phyloP scores from a whole-genome alignment of 306 rosid genomes.

The Lathyrus aphaca region DNA sequence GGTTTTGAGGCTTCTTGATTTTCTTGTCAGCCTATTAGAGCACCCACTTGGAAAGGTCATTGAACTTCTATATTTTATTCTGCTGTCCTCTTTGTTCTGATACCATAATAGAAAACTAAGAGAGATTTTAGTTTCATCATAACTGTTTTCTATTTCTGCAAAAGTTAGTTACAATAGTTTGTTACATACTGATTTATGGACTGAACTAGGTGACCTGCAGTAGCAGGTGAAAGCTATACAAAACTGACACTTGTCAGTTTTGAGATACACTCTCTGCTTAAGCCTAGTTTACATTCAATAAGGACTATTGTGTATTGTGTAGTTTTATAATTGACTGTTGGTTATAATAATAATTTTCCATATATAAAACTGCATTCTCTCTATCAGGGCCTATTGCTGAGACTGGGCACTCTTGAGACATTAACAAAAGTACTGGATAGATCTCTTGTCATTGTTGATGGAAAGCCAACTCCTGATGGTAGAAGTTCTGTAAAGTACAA shows the following conservation, averaged over 20 bases:
- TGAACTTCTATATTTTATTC: conserved; percentile 8
- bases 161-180: no score
- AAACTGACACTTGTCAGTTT: no score
- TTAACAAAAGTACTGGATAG: conserved; percentile 66
- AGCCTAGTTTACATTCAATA: no score
- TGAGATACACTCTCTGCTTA: no score
- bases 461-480: conserved; percentile 54
- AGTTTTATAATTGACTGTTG: conserved; percentile 19
- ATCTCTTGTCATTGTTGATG: conserved; percentile 58
- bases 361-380: conserved; percentile 30
- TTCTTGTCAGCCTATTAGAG: conserved; percentile 86
- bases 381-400: conserved; percentile 66
- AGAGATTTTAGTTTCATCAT: no score
- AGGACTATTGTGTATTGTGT: conserved; percentile 7
- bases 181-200: no score
- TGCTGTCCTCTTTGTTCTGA: conserved; percentile 18
- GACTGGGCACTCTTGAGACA: conserved; percentile 62
- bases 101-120: no score
- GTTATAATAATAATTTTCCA: conserved; percentile 9
- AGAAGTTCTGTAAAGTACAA: conserved; percentile 55
- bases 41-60: conserved; percentile 90
- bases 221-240: no score
- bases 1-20: conserved; percentile 89
- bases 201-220: no score
- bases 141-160: conserved; percentile 24